These are phyloP conservation scores for Colletotrichum sansevieriae DNA, from an alignment of 2,329 filamentous ascomycete genomes.

Conservation along the genomic window DNA sequence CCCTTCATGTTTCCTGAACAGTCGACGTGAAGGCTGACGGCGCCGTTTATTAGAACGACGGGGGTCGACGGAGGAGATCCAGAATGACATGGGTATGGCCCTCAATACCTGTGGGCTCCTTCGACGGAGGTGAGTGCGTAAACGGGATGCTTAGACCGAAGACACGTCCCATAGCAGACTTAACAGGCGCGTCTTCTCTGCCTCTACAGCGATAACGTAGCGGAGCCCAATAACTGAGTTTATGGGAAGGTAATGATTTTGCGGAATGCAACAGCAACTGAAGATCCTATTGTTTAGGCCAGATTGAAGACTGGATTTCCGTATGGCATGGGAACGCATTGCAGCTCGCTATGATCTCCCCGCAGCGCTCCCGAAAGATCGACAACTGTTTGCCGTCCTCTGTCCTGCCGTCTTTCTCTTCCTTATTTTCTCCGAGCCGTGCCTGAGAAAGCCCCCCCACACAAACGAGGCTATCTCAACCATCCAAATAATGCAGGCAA, in stretches of 20 bases:
- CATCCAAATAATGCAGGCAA: slow-evolving; percentile 13
- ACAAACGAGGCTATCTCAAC: slow-evolving; percentile 6
- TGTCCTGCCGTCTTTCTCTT: slow-evolving; percentile 31
- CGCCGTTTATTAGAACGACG: slow-evolving; percentile 25
- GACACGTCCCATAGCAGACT: slow-evolving; percentile 15
- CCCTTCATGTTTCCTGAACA: slow-evolving; percentile 2
- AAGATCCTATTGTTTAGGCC: slow-evolving; percentile 5
- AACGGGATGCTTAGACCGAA: slow-evolving; percentile 4
- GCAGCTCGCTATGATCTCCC: slow-evolving; percentile 1
- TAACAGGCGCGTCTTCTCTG: slow-evolving; percentile 16
- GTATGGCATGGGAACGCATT: not conserved
- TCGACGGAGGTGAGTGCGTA: slow-evolving; percentile 31
- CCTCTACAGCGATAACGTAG: slow-evolving; percentile 1
- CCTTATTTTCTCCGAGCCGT: slow-evolving; percentile 28
- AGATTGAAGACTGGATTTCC: not conserved
- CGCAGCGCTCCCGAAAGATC: slow-evolving; percentile 23
- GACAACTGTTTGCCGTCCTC: slow-evolving; percentile 18
- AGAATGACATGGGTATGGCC: slow-evolving; percentile 10
- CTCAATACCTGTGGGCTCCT: slow-evolving; percentile 24
- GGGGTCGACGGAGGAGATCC: slow-evolving; percentile 18
- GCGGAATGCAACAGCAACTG: slow-evolving; percentile 19
- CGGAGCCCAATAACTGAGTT: slow-evolving; percentile 32
- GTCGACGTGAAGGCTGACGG: slow-evolving; percentile 24
- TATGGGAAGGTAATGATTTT: slow-evolving; percentile 18
- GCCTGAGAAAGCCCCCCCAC: slow-evolving; percentile 18